Base-by-base conservation (phyloP, 306 rosid genomes). In the Rubus idaeus region DNA sequence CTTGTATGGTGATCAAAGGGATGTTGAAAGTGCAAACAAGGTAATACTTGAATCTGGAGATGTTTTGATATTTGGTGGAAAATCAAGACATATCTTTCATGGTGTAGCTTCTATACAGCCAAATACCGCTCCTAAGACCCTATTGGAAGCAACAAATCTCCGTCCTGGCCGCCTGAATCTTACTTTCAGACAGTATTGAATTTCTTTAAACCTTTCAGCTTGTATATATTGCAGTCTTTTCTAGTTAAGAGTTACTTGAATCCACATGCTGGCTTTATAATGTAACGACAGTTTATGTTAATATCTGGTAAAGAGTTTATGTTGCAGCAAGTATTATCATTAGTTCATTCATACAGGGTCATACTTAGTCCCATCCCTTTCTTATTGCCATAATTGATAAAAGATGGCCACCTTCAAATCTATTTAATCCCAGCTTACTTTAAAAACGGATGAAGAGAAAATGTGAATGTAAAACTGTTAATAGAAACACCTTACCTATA, bases 51-150 rank as follows among this genome's bases (percentile, higher is more conserved):
- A 88, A 62, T 90, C 96, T 5, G 98, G 97, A 63, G 97, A 95
- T 88, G 90, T 90, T 68, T 77, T 92, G 70, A 89, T 95, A 80
- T 90, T 92, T 76, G 97, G 96, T 77, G 97, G 96, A 50, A 41
- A 76, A 63, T 87, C 97, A 40, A 90, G 97, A 71, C 57, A 65
- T 37, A 11, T 94, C 52, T 94, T 89, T 79, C 98, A 94, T 30
- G 95, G 97, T 8, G 96, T 94, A 37, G 8, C 75, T 41, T 55
- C 74, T 58, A 87, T 92, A 82, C 37, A 55, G 69, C 71, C 64
- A 69, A 39, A 21, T 46, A 85, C 91, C 56, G 91, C 96, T 58
- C 96, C 98, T 3, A 44, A 14, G 72, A 6, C 68, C 50, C 74
- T 90, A 69, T 79, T 84, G 10, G 80, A 79, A 17, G 70, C 68